Conservation (phyloP, 2,329 filamentous ascomycete genomes). For the Colletotrichum lindemuthianum region DNA sequence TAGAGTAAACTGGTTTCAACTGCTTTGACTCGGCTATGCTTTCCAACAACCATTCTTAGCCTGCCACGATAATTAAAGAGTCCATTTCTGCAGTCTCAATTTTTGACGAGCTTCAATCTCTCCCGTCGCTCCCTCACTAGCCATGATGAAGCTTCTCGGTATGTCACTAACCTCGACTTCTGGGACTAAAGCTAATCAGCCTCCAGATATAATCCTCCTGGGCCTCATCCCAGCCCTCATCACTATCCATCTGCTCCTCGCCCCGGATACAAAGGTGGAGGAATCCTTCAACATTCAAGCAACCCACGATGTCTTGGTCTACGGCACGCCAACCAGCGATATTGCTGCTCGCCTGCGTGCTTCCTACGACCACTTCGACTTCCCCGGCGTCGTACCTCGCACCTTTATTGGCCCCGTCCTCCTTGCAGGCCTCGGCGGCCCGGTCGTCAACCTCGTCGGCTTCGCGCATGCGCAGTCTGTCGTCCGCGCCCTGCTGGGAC, state of each 20-base stretch:
- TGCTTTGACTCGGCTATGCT: constrained; percentile 11
- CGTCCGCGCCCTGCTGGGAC: constrained; percentile 80
- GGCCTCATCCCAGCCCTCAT: constrained; percentile 71
- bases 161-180: background rate
- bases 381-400: constrained; percentile 90
- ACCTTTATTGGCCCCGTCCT: constrained; percentile 87
- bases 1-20: constrained; percentile 33
- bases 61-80: background rate
- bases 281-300: constrained; percentile 99
- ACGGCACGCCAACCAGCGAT: constrained; percentile 75
- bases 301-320: constrained; percentile 85
- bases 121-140: background rate
- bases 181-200: constrained; percentile 23
- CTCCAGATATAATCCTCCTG: constrained; percentile 57
- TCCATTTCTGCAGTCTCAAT: background rate
- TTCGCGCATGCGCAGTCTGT: constrained; percentile 68
- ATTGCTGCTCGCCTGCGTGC: constrained; percentile 62
- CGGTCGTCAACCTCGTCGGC: constrained; percentile 67
- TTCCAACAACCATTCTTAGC: background rate
- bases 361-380: constrained; percentile 88
- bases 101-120: background rate
- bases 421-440: constrained; percentile 77
- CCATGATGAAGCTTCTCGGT: constrained; percentile 40
- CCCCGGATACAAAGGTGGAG: constrained; percentile 97
- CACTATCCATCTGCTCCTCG: constrained; percentile 74